Percentiles rank a stretch among this genome's conserved stretches.
Evolutionary conservation across 441 rosid genomes (phyloP).

Genomic region (Capsella rubella): DNA sequence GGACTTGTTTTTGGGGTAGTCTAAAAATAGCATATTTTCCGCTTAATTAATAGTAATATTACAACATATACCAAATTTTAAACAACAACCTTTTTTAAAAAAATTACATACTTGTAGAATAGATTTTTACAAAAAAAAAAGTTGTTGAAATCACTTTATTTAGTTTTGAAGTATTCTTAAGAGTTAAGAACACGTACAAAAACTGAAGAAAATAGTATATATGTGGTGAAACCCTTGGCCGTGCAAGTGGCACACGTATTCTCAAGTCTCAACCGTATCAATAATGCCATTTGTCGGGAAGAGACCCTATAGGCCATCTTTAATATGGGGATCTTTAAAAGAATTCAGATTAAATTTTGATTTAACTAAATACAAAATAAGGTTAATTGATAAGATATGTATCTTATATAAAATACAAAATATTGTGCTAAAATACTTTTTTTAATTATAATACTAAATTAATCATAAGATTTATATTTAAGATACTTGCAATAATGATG

Average conservation of each 20-base stretch:
- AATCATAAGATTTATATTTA: too few relatives aligned
- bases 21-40: background rate
- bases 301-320: background rate
- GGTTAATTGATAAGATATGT: too few relatives aligned
- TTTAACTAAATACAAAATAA: too few relatives aligned
- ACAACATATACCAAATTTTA: background rate
- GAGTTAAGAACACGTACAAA: background rate
- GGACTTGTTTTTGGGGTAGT: background rate
- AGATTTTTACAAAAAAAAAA: background rate
- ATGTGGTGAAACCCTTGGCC: background rate
- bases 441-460: too few relatives aligned
- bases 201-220: conserved; percentile 2
- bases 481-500: too few relatives aligned
- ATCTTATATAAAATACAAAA: too few relatives aligned
- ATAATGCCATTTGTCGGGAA: conserved; percentile 31
- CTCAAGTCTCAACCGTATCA: conserved; percentile 38
- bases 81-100: background rate
- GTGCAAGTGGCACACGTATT: conserved; percentile 39
- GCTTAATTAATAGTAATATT: background rate
- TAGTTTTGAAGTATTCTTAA: background rate
- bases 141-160: background rate
- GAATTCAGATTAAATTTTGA: too few relatives aligned
- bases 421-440: too few relatives aligned
- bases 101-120: background rate
- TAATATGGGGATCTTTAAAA: too few relatives aligned